phyloP scores from a whole-genome alignment of 2,329 filamentous ascomycete species.

The Colletotrichum plurivorum region DNA sequence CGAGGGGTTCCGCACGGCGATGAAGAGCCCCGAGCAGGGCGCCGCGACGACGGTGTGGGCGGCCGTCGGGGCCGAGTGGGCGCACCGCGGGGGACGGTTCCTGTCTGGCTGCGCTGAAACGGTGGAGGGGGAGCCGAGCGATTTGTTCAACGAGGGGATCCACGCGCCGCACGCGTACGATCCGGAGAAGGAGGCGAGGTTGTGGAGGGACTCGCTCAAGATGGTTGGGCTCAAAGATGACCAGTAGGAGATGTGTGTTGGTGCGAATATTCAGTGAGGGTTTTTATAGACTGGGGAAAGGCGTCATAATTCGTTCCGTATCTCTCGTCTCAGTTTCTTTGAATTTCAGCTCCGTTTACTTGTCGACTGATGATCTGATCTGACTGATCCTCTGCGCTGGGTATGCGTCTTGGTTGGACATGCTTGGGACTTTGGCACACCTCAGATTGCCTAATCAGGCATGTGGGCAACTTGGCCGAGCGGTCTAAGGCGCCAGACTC shows the following conservation, averaged over 20 bases:
- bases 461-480: slow-evolving; percentile 33
- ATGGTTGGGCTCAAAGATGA: slow-evolving; percentile 19
- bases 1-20: neutral
- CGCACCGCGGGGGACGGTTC: slow-evolving; percentile 62
- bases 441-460: neutral
- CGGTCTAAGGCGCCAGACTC: slow-evolving; percentile 34
- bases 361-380: no score
- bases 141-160: neutral
- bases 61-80: slow-evolving; percentile 56
- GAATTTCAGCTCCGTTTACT: no score
- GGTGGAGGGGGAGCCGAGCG: neutral
- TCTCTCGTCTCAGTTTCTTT: neutral
- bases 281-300: neutral
- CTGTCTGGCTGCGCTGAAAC: slow-evolving; percentile 54
- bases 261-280: neutral
- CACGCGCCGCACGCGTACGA: neutral
- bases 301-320: neutral
- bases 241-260: neutral
- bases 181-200: neutral
- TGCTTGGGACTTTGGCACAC: neutral
- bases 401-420: slow-evolving; percentile 10
- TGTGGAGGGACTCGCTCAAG: slow-evolving; percentile 14
- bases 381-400: neutral
- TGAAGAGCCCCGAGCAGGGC: slow-evolving; percentile 55
- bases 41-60: slow-evolving; percentile 63